Evolutionary conservation across 805 yeast genomes (phyloP).

Genomic region (Saturnispora kantuleensis): DNA sequence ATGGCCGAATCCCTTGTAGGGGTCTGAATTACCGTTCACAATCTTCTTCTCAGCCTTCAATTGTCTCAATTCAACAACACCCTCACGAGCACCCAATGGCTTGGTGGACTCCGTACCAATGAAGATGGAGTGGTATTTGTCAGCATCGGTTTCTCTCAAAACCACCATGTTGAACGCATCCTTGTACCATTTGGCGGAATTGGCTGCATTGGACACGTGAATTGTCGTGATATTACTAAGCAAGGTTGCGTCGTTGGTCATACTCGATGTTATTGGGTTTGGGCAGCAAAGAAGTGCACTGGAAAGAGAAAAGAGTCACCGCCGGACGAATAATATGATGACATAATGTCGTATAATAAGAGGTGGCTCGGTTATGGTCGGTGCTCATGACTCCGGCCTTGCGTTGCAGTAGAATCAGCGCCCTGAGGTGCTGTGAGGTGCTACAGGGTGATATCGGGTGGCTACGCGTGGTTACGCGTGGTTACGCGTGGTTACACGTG

Average conservation of each 20-base stretch:
- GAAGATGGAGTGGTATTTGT: slow-evolving; percentile 60
- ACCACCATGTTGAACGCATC: slow-evolving; percentile 66
- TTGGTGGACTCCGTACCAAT: slow-evolving; percentile 43
- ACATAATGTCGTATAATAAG: too few species aligned
- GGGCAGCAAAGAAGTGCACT: too few species aligned
- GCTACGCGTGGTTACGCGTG: too few species aligned
- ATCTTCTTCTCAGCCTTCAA: slow-evolving; percentile 43
- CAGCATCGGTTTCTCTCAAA: slow-evolving; percentile 40
- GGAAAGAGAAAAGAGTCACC: too few species aligned
- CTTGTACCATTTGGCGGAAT: slow-evolving; percentile 62
- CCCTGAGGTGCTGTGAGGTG: too few species aligned
- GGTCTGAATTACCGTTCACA: slow-evolving; percentile 78
- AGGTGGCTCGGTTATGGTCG: too few species aligned
- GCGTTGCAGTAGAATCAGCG: too few species aligned
- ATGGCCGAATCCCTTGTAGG: slow-evolving; percentile 90
- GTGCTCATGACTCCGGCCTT: too few species aligned
- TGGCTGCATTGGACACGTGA: slow-evolving; percentile 73
- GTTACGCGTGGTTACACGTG: too few species aligned
- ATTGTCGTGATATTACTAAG: slow-evolving; percentile 62
- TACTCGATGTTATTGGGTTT: neutral
- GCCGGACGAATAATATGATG: too few species aligned
- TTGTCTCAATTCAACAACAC: slow-evolving; percentile 74
- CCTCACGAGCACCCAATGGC: slow-evolving; percentile 37
- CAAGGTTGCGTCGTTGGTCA: slow-evolving; percentile 28
- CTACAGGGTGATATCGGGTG: too few species aligned